These are phyloP conservation scores for Inonotus obliquus DNA, from an alignment of 1,284 basidiomycete species.

Conservation along the genomic window DNA sequence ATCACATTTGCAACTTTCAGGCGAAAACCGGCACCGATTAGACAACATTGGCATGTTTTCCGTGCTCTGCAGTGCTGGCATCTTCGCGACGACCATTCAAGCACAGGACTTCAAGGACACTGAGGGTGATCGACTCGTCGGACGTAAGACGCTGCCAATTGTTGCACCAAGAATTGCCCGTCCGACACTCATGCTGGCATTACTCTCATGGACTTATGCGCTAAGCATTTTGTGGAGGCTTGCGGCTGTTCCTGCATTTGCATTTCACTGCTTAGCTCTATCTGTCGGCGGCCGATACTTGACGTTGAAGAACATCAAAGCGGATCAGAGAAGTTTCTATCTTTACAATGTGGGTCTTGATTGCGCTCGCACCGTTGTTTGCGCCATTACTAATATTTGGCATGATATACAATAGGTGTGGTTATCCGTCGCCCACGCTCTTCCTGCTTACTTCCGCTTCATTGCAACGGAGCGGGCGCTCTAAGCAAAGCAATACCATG, in stretches of 20 bases:
- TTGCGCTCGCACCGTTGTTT: neutral
- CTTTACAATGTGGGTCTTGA: slow-evolving; percentile 9
- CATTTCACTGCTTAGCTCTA: slow-evolving; percentile 8
- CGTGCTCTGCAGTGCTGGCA: slow-evolving; percentile 25
- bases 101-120: slow-evolving; percentile 40
- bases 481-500: neutral
- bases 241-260: neutral
- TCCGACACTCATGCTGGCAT: slow-evolving; percentile 11
- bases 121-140: slow-evolving; percentile 33
- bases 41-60: slow-evolving; percentile 22
- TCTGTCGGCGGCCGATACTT: slow-evolving; percentile 12
- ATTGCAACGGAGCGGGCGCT: neutral
- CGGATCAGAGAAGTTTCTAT: slow-evolving; percentile 11
- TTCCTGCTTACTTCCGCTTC: slow-evolving; percentile 14
- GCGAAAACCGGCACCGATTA: slow-evolving; percentile 24
- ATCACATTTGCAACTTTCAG: neutral
- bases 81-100: slow-evolving; percentile 35
- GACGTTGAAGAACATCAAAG: slow-evolving; percentile 4
- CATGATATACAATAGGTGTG: slow-evolving; percentile 14
- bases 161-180: slow-evolving; percentile 23
- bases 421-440: slow-evolving; percentile 16
- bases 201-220: slow-evolving; percentile 6
- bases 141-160: slow-evolving; percentile 39
- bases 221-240: slow-evolving; percentile 10
- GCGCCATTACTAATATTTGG: neutral